These are phyloP conservation scores for Candida suzukii DNA, from an alignment of 805 yeast genomes.

Conservation along the genomic window DNA sequence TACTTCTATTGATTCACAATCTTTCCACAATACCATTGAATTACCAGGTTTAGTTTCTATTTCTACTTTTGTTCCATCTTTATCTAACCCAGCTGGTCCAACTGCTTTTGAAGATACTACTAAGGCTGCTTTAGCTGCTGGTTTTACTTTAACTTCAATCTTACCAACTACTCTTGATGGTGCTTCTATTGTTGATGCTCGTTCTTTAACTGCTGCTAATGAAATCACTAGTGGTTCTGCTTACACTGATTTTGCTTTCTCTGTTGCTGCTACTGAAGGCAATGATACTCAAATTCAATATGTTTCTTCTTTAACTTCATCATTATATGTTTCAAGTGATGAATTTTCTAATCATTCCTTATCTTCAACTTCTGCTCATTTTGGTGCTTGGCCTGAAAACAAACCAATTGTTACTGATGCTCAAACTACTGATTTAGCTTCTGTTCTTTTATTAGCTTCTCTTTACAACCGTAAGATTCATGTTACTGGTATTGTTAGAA, in stretches of 20 bases:
- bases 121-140: slow-evolving; percentile 68
- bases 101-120: slow-evolving; percentile 61
- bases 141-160: slow-evolving; percentile 81
- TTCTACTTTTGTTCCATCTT: slow-evolving; percentile 69
- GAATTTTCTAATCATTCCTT: slow-evolving; percentile 64
- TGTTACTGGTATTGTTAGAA: slow-evolving; percentile 76
- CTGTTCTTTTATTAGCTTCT: slow-evolving; percentile 82
- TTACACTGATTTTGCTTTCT: slow-evolving; percentile 74
- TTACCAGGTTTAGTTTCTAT: slow-evolving; percentile 86
- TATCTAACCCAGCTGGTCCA: slow-evolving; percentile 39
- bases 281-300: slow-evolving; percentile 58
- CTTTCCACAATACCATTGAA: slow-evolving; percentile 75
- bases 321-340: slow-evolving; percentile 76
- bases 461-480: slow-evolving; percentile 81
- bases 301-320: slow-evolving; percentile 62
- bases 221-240: slow-evolving; percentile 49
- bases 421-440: slow-evolving; percentile 85
- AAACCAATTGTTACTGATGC: slow-evolving; percentile 93
- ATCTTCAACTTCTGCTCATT: slow-evolving; percentile 71
- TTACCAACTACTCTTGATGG: slow-evolving; percentile 67
- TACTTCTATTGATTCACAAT: slow-evolving; percentile 76
- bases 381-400: slow-evolving; percentile 73
- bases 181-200: slow-evolving; percentile 54
- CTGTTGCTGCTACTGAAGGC: slow-evolving; percentile 73
- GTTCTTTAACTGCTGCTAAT: slow-evolving; percentile 59